Percentiles rank a stretch among this genome's conserved stretches.
These are phyloP conservation scores for Pseudomassariella vexata DNA, from an alignment of 2,329 filamentous ascomycete genomes.

Conservation along the genomic window DNA sequence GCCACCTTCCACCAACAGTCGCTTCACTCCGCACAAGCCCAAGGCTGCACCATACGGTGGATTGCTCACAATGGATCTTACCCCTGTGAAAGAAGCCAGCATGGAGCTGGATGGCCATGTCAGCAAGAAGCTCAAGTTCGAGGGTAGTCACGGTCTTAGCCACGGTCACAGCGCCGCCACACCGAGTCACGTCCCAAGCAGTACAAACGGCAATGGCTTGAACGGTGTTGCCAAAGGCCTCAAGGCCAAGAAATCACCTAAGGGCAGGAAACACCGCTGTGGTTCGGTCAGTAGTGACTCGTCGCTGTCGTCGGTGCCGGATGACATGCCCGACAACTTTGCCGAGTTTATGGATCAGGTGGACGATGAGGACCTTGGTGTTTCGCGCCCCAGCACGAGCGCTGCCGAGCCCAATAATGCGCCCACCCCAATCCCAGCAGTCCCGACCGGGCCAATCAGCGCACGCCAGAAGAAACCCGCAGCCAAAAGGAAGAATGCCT, in stretches of 20 bases:
- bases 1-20: slow-evolving; percentile 36
- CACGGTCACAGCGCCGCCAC: not conserved
- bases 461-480: slow-evolving; percentile 23
- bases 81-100: slow-evolving; percentile 12
- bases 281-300: slow-evolving; percentile 25
- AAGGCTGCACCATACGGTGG: slow-evolving; percentile 43
- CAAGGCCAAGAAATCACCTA: slow-evolving; percentile 10
- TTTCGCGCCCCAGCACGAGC: slow-evolving; percentile 18
- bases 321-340: slow-evolving; percentile 23
- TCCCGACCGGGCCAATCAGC: slow-evolving; percentile 25
- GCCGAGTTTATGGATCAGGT: slow-evolving; percentile 22
- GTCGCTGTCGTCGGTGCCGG: slow-evolving; percentile 25
- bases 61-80: slow-evolving; percentile 37
- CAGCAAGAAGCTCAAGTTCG: slow-evolving; percentile 22
- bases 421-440: slow-evolving; percentile 24
- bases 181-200: not conserved
- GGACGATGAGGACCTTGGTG: slow-evolving; percentile 20
- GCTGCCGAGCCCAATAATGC: slow-evolving; percentile 24
- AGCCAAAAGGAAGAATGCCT: slow-evolving; percentile 26
- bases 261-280: slow-evolving; percentile 17
- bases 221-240: no score
- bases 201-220: slow-evolving; percentile 7
- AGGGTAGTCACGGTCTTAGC: slow-evolving; percentile 6
- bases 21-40: slow-evolving; percentile 37
- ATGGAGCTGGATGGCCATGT: slow-evolving; percentile 19